A percentile compares a stretch with the other conserved stretches of the same genome.
These are phyloP conservation scores for Solanum hybrid DNA, from an alignment of 305 asterid genomes.

Conservation along the genomic window DNA sequence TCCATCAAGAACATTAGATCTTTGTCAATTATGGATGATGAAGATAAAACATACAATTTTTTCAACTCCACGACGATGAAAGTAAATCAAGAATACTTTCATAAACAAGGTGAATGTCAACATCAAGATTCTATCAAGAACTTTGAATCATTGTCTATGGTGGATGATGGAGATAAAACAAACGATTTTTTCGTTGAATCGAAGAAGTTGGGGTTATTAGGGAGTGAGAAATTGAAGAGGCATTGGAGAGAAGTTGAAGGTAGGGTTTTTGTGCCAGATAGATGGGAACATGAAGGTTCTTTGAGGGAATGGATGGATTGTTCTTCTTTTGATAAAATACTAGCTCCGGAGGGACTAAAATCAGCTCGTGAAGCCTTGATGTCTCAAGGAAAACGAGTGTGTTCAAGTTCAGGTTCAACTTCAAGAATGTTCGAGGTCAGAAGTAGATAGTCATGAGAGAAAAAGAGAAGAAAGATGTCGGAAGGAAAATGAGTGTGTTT, in stretches of 20 bases:
- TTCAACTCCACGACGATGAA: neutral
- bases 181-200: neutral
- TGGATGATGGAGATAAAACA: neutral
- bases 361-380: slow-evolving; percentile 32
- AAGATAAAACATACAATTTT: neutral
- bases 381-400: neutral
- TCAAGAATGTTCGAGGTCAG: neutral
- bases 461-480: neutral
- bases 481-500: neutral
- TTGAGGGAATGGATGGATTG: slow-evolving; percentile 38
- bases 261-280: slow-evolving; percentile 24
- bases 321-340: slow-evolving; percentile 29
- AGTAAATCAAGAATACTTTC: neutral
- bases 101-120: neutral
- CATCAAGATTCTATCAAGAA: neutral
- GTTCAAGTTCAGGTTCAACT: neutral
- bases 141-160: neutral
- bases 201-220: neutral
- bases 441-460: neutral
- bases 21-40: neutral
- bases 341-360: slow-evolving; percentile 28
- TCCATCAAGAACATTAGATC: neutral
- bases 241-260: slow-evolving; percentile 21
- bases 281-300: slow-evolving; percentile 36
- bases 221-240: slow-evolving; percentile 5